phyloP scores from a whole-genome alignment of 2,329 filamentous ascomycete species.

The Cordyceps pruinosa region DNA sequence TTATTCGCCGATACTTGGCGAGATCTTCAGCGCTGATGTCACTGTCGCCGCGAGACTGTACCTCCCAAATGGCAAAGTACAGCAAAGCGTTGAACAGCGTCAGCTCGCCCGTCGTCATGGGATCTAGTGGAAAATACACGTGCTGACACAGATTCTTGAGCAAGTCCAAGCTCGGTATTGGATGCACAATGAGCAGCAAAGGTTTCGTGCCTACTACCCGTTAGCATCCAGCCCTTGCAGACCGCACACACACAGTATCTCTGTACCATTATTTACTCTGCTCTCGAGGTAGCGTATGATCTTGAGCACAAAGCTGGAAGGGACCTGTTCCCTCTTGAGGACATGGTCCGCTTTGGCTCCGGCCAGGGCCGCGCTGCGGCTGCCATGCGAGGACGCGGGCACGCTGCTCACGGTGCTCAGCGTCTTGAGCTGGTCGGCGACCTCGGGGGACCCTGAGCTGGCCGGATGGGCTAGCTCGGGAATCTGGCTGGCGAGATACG shows the following conservation, averaged over 20 bases:
- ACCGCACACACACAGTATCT: too few relatives aligned
- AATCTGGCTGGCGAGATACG: constrained; percentile 13
- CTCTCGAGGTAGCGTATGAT: constrained; percentile 6
- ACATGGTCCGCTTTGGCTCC: not conserved
- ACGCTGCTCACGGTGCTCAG: not conserved
- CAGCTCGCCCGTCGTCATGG: constrained; percentile 14
- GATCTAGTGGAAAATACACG: constrained; percentile 17
- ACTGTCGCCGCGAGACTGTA: constrained; percentile 10
- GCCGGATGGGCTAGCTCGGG: constrained; percentile 9
- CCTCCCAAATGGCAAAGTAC: constrained; percentile 15
- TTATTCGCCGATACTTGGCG: constrained; percentile 7
- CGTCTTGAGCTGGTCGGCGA: constrained; percentile 11
- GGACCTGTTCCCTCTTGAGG: constrained; percentile 1
- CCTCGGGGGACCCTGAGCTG: constrained; percentile 2
- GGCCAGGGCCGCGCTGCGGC: not conserved
- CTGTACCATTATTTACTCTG: not conserved
- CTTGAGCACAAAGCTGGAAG: constrained; percentile 9
- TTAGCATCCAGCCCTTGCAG: not conserved
- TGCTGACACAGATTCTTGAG: constrained; percentile 15
- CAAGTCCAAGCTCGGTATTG: constrained; percentile 13
- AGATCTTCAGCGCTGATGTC: constrained; percentile 13
- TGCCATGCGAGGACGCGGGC: not conserved
- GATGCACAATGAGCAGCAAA: constrained; percentile 15
- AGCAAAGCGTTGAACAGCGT: constrained; percentile 15
- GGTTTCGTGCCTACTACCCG: not conserved